Evolutionary conservation across 768 basidiomycete species (phyloP), one percentile per base, ranked within the genome.

Genomic region (Termitomyces sp.): DNA sequence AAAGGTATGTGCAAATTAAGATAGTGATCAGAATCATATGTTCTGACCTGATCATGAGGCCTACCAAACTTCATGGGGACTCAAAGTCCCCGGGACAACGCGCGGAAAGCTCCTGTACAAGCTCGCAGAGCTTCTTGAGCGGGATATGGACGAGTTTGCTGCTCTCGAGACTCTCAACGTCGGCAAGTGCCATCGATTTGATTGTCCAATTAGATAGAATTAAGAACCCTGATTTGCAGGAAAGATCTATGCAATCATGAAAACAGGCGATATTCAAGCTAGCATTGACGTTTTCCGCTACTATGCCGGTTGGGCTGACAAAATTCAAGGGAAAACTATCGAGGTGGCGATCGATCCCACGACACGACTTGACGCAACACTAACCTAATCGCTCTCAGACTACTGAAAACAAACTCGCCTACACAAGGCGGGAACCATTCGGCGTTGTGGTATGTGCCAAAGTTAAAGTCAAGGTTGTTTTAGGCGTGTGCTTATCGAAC

Each of bases 281-380:
- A 72, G 80, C 3, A 78, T 85, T 59, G 77, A 70, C 37, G 76
- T 77, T 51, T 71, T 92, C 61, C 78, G 83, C 40, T 95, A 94
- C 76, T 95, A 88, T 68, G 91, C 86, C 51, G 94, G 93, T 34
- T 90, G 89, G 86, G 89, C 92, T 34, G 93, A 94, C 78, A 95
- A 94, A 76, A 73, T 87, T 58, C 76, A 79, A 3, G 91, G 89
- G 11, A 83, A 89, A 71, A 84, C 83, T 9, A 84, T 91, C 69
- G 89, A 92, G 67, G 71, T 72, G 31, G 20, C 7, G 42, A 34
- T 15, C 5, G 9, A 42, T 42, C 2, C 15, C 29, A 2, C 10
- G 20, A 40, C 29, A 7, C 4, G 15, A n/a, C 20, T 31, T 42
- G 6, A 4, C 12, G 25, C 17, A 11, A 11, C 5, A 29, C 4